Conservation (phyloP, 805 yeast genomes). For the Starmerella roubikii region DNA sequence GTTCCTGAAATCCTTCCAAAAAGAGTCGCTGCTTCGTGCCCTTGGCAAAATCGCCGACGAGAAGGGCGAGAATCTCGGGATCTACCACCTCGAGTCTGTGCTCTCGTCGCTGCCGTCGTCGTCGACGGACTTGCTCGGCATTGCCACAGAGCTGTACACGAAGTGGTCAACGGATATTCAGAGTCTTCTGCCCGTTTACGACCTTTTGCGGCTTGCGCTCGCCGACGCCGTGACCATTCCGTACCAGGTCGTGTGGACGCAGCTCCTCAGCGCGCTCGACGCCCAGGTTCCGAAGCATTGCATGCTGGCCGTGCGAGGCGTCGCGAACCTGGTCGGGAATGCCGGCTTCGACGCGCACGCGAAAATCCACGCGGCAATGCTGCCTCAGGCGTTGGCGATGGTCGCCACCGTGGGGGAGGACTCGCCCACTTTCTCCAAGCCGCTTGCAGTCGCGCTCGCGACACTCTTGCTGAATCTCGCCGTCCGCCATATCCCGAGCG, state of each 20-base stretch:
- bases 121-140: slow-evolving; percentile 27
- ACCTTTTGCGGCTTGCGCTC: slow-evolving; percentile 42
- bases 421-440: slow-evolving; percentile 1
- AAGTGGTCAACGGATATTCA: slow-evolving; percentile 8
- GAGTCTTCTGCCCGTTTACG: slow-evolving; percentile 39
- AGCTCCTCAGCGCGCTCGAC: slow-evolving; percentile 22
- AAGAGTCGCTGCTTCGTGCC: slow-evolving; percentile 20
- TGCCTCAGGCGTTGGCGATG: slow-evolving; percentile 23
- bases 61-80: slow-evolving; percentile 2
- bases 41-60: slow-evolving; percentile 13
- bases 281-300: slow-evolving; percentile 27
- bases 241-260: slow-evolving; percentile 27
- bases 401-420: slow-evolving; percentile 5
- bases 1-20: slow-evolving; percentile 27
- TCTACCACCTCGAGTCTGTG: slow-evolving; percentile 8
- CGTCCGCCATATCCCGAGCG: slow-evolving; percentile 8
- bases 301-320: slow-evolving; percentile 44
- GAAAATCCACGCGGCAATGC: slow-evolving; percentile 18
- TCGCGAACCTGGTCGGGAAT: slow-evolving; percentile 40
- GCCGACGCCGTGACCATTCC: slow-evolving; percentile 25
- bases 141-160: slow-evolving; percentile 31
- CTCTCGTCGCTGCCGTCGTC: slow-evolving; percentile 20
- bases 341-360: slow-evolving; percentile 19
- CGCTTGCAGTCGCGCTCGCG: slow-evolving; percentile 31
- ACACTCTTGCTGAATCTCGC: slow-evolving; percentile 27